Evolutionary conservation across 2,329 filamentous ascomycete genomes (phyloP), one percentile per base, ranked within the genome.

Genomic region (Zalaria obscura): DNA sequence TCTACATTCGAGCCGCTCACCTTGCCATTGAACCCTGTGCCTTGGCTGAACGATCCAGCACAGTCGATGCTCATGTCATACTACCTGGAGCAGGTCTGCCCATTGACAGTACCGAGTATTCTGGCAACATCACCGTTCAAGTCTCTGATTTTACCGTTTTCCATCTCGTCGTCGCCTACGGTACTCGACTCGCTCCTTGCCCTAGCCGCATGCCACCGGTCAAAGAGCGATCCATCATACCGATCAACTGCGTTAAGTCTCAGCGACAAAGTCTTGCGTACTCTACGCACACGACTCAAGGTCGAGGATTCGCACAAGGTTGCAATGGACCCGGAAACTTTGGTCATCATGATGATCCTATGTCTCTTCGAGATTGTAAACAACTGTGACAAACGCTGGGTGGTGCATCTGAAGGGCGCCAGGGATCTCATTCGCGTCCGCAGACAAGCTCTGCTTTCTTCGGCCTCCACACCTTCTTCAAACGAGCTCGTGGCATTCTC

Each of bases 361-460:
- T 67, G 64, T 44, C 53, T 66, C 3, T 66, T 62, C 41, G 65
- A 67, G 41, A 67, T 68, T 31, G 44, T 51, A 32, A 49, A 49
- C 38, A 59, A 65, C 36, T 64, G 63, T 40, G 63, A 66, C 41
- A 46, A 59, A 39, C 57, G 61, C 42, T 71, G 68, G 68, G 66
- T 66, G 0, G 59, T 70, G 3, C 68, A 71, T 36, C 52, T 70
- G 1, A 59, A 62, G 34, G 68, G 67, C 0, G 67, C 67, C 5
- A 65, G 67, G 39, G 64, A 69, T 36, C 52, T 70, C 26, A 64
- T 71, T 35, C 55, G 60, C 2, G 52, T 63, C 3, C 56, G 66
- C 10, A 55, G 57, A 27, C 34, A 40, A 6, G 28, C 38, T 9
- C 6, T 18, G 25, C 7, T 25, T 7, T 6, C 6, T 6, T 7